Conservation (phyloP, 305 asterid genomes). For the Solanum hybrid region DNA sequence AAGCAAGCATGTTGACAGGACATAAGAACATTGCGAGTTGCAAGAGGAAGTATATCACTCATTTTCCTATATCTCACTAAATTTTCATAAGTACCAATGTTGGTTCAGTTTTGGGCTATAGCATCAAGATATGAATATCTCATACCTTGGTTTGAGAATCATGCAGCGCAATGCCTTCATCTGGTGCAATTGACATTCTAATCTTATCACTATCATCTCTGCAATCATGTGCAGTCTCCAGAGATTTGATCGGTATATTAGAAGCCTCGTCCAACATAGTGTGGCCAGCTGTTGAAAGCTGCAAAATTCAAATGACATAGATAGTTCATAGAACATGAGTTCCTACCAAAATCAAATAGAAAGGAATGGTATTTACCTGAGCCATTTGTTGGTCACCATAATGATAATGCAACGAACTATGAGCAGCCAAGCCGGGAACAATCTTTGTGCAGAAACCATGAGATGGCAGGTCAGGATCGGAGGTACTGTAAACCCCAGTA, state of each 20-base stretch:
- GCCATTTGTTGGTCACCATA: slow-evolving; percentile 26
- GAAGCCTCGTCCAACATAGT: neutral
- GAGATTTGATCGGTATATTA: neutral
- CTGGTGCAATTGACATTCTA: neutral
- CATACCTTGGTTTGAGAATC: slow-evolving; percentile 4
- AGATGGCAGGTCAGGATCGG: slow-evolving; percentile 7
- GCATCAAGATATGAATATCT: neutral
- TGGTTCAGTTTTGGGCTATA: slow-evolving; percentile 1
- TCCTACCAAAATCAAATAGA: slow-evolving; percentile 1
- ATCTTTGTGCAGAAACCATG: slow-evolving; percentile 2
- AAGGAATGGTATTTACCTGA: neutral
- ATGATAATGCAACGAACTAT: slow-evolving; percentile 19
- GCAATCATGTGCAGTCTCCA: slow-evolving; percentile 1
- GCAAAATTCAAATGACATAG: neutral
- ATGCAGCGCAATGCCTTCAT: neutral
- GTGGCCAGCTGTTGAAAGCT: neutral
- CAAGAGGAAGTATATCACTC: neutral
- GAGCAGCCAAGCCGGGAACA: slow-evolving; percentile 17
- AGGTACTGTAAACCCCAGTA: slow-evolving; percentile 11
- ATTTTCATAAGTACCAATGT: neutral
- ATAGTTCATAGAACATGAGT: neutral
- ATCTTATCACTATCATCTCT: neutral
- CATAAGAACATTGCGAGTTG: neutral
- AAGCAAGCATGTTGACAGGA: neutral
- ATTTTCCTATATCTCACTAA: neutral